Percentiles rank a stretch among this genome's conserved stretches.
Conservation (phyloP, 305 asterid species). For the Fraxinus nigra region DNA sequence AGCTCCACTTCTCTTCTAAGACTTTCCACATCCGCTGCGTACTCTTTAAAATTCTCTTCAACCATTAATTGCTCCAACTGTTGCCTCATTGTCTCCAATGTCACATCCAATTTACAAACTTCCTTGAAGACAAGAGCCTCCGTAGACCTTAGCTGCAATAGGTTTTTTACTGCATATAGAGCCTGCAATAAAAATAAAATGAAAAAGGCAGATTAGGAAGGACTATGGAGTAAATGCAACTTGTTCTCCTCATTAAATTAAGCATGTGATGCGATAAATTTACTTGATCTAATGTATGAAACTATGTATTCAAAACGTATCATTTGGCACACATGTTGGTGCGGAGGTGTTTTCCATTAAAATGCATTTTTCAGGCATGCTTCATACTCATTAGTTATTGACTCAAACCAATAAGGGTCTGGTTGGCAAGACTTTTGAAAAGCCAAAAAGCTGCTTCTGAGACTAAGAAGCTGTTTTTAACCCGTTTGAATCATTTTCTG, state of each 20-base stretch:
- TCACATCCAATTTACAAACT: conserved; percentile 49
- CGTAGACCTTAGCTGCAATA: conserved; percentile 47
- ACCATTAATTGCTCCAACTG: conserved; percentile 44
- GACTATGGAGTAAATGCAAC: not conserved
- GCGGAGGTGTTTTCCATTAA: not conserved
- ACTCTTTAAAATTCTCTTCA: conserved; percentile 47
- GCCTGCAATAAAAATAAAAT: conserved; percentile 45
- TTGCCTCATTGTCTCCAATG: conserved; percentile 45
- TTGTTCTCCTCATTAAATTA: not conserved
- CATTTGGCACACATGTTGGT: not conserved
- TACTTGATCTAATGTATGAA: not conserved
- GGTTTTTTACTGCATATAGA: conserved; percentile 60
- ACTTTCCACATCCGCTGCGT: conserved; percentile 56
- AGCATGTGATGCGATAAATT: conserved; percentile 4
- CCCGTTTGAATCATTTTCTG: not conserved
- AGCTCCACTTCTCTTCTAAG: conserved; percentile 62
- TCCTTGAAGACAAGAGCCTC: conserved; percentile 57
- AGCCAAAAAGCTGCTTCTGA: too few species aligned
- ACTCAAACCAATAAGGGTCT: not conserved
- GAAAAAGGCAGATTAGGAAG: conserved; percentile 6
- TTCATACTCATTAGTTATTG: not conserved
- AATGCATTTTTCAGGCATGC: not conserved
- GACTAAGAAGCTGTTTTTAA: not conserved
- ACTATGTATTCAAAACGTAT: not conserved
- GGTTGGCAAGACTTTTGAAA: not conserved